Base-by-base conservation (phyloP, 345 rosid species). In the Hibiscus trionum region DNA sequence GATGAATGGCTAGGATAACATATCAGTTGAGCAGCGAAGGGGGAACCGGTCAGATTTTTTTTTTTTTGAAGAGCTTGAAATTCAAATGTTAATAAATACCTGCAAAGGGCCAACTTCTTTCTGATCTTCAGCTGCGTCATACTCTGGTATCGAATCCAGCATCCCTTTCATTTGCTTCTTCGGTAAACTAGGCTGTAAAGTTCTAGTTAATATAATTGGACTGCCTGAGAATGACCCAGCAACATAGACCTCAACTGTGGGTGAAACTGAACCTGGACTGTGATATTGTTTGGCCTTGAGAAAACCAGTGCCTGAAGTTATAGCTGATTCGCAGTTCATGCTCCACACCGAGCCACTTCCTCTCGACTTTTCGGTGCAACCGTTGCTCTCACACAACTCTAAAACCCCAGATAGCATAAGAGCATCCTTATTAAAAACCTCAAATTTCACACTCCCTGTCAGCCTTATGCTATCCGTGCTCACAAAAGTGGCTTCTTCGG, bases 181-280 rank as follows among this genome's bases (percentile, higher is more conserved):
- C 57, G 80, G 84, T 62, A 67, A 77, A 80, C 85, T 70, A 80
- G 84, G 87, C 76, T 84, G 87, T 81, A 94, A 74, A 72, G 87
- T 88, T 84, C 86, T 86, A 50, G 96, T 88, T 79, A 94, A 80
- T 73, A 94, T 88, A 63, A 91, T 85, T 2, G 97, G 98, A 52
- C 78, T 81, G 26, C 93, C 93, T 15, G 84, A 80, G 87, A 85
- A 91, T 72, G 88, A 84, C 12, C 97, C 98, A 15, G 97, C 84
- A 35, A 94, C 86, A 80, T 88, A 94, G 72, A 94, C 93, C 82
- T 94, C 98, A 59, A 91, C 79, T 56, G 84, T 80, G 55, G 93
- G 91, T 7, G 79, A 71, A 49, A 75, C 78, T 57, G 80, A 81
- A 37, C 85, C 89, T 27, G 84, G 80, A 73, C 86, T 83, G 16